These are phyloP conservation scores for Ophiostoma tasmaniense DNA, from an alignment of 2,329 filamentous ascomycete species.

Conservation along the genomic window DNA sequence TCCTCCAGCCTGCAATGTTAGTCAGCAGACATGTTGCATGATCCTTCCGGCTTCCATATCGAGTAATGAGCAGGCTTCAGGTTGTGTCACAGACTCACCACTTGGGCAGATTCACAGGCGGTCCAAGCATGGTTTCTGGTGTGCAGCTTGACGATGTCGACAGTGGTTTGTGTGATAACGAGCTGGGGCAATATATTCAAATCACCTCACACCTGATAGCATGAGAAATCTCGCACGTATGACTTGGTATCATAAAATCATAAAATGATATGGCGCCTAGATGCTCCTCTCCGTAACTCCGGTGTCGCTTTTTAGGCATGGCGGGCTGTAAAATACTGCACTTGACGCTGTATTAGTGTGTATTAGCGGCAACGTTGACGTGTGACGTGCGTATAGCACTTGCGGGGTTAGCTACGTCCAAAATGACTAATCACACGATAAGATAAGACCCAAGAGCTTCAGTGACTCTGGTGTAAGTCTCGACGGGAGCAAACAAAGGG, in stretches of 20 bases:
- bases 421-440: background rate
- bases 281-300: conserved; percentile 13
- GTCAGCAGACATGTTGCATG: background rate
- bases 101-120: conserved; percentile 49
- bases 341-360: background rate
- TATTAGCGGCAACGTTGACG: background rate
- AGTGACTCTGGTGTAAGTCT: background rate
- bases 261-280: background rate
- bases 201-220: background rate
- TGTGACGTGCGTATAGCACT: background rate
- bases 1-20: conserved; percentile 60
- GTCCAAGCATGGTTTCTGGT: conserved; percentile 35
- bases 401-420: background rate
- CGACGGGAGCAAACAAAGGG: background rate
- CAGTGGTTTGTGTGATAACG: background rate
- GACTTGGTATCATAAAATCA: background rate
- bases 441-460: background rate
- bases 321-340: background rate
- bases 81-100: conserved; percentile 36
- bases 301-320: conserved; percentile 17
- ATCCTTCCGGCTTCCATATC: background rate
- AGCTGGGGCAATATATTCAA: background rate
- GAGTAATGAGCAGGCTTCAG: background rate
- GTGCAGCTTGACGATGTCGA: background rate
- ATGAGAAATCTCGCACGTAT: background rate